Evolutionary conservation across 176 grass and related monocot species (phyloP).

Genomic region (Phoenix dactylifera): DNA sequence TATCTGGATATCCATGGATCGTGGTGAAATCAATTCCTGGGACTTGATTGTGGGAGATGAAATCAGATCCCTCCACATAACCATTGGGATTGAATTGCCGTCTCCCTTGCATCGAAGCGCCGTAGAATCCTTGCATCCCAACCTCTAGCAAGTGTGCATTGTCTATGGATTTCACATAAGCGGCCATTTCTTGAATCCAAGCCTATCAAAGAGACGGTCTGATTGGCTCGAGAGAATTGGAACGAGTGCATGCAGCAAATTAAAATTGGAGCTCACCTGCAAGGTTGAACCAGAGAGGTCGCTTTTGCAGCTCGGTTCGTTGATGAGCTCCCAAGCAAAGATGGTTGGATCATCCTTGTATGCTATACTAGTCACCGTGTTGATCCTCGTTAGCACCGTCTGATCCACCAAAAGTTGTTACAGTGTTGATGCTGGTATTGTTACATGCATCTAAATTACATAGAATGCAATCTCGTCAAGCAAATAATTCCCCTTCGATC

Average conservation of each 20-base stretch:
- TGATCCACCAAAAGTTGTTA: background rate
- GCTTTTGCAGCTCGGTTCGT: conserved; percentile 3
- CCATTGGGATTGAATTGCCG: conserved; percentile 1
- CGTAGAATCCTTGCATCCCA: conserved; percentile 21
- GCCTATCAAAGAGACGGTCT: background rate
- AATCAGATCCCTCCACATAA: conserved; percentile 3
- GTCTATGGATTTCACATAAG: conserved; percentile 17
- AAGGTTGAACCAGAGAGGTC: conserved; percentile 10
- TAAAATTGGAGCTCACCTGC: background rate
- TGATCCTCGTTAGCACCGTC: conserved; percentile 7
- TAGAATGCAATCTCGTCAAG: no score
- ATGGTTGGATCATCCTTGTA: conserved; percentile 17
- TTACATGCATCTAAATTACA: no score
- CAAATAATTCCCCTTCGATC: no score
- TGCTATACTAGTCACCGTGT: conserved; percentile 1
- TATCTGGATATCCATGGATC: conserved; percentile 14
- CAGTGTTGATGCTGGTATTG: no score
- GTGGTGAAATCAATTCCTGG: conserved; percentile 15
- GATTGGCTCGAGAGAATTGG: no score
- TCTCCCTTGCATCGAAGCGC: background rate
- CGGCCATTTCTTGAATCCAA: conserved; percentile 22
- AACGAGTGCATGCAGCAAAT: no score
- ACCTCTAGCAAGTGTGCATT: conserved; percentile 7
- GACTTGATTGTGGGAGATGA: conserved; percentile 10
- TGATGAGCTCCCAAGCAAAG: conserved; percentile 22